Conservation (phyloP, 208 protist species). For the Trypanosomatidae sp. region DNA sequence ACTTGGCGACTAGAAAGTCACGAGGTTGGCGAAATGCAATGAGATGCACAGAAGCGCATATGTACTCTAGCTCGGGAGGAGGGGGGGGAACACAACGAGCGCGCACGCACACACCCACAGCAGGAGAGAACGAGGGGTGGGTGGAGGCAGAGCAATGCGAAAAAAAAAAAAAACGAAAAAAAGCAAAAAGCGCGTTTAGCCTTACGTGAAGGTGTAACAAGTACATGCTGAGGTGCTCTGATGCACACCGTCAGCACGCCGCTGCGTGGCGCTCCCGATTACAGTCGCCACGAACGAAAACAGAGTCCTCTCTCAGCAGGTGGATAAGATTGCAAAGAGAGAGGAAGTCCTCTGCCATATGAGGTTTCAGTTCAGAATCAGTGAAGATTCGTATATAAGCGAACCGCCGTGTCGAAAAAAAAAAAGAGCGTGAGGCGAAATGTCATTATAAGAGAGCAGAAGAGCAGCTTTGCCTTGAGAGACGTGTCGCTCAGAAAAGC, state of each 20-base stretch:
- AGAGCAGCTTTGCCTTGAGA: background rate
- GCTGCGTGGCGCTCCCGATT: background rate
- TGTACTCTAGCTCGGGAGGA: background rate
- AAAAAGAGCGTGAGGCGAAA: background rate
- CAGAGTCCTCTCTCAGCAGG: background rate
- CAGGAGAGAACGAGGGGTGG: background rate
- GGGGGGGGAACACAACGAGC: background rate
- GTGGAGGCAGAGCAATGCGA: background rate
- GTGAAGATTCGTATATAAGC: background rate
- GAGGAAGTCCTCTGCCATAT: background rate
- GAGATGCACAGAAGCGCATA: background rate
- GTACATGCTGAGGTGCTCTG: background rate
- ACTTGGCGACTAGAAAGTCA: background rate
- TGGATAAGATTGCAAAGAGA: background rate
- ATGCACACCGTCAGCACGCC: background rate
- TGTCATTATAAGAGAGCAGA: background rate
- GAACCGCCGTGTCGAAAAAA: background rate
- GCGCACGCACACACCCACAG: background rate
- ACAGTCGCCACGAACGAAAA: background rate
- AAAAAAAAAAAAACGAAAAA: constrained; percentile 2
- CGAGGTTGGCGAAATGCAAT: background rate
- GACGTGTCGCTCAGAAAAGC: background rate
- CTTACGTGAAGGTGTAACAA: background rate
- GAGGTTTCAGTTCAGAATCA: background rate
- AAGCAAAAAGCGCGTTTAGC: background rate